Base-by-base conservation (phyloP, 345 rosid genomes). In the Aquilaria yunnanensis region DNA sequence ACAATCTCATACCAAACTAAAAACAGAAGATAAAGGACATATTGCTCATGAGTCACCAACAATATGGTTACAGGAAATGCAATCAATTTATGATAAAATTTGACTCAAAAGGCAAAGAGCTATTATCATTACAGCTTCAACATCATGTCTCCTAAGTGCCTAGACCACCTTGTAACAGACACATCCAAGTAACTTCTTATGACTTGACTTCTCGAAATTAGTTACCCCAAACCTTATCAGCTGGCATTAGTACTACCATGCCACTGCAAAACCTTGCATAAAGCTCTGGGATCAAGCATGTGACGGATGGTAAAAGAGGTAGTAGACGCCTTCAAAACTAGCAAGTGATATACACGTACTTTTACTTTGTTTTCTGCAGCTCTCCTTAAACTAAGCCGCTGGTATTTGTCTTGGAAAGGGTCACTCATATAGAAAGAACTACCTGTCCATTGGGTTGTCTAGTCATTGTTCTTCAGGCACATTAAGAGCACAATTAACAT, bases 171-270 rank as follows among this genome's bases (percentile, higher is more conserved):
- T 47, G 37, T 30, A 51, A 70, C 64, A 77, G 56, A 61, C 57
- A 31, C 68, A 73, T 60, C 78, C 68, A 68, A 66, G 68, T 63
- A 76, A 76, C 67, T 69, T 58, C 73, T 51, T 74, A 77, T 64
- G 75, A 69, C 62, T 54, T 50, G 60, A 72, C 64, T 72, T 76
- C 73, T 77, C 81, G 69, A 65, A 68, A 77, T 61, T 74, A 68
- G 67, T 72, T 73, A 67, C 67, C 74, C 64, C 62, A 47, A 41
- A 63, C 60, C 74, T 72, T 61, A 70, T 77, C 74, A 75, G 72
- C 66, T 70, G 9, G 52, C 78, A 65, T 70, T 65, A 75, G 61
- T 50, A 70, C 61, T 68, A 74, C 65, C 70, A 67, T 75, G 68
- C 74, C 70, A 70, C 76, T 32, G 49, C 70, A 61, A 52, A 62